Evolutionary conservation across 768 basidiomycete genomes (phyloP), one percentile per base, ranked within the genome.

Genomic region (Podaxis rugospora): DNA sequence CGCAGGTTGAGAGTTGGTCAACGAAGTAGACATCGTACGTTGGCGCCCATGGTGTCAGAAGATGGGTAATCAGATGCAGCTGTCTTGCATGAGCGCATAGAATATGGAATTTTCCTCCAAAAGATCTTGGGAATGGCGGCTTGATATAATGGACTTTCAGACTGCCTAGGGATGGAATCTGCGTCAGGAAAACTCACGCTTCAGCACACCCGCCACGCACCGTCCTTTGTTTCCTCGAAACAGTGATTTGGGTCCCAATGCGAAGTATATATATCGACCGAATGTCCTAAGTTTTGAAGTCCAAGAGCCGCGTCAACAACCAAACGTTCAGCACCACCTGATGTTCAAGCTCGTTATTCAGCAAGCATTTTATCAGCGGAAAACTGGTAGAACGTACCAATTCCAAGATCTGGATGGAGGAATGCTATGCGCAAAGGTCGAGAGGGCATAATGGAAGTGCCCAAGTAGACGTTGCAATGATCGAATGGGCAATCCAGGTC

Each of bases 251-350:
- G 82, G 67, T 99, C 89, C 71, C 97, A 95, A 68, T 97, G 86
- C 0, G 93, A 96, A 0, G 97, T 98, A 73, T 94, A 97, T 23
- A 98, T 84, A 66, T 90, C 86, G 16, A 99, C 90, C 0, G 80
- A 74, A 68, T 98, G 95, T 0, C 95, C 96, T 4, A 87, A 79
- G 7, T 81, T 76, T 71, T 98, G 92, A 11, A 99, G 76, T 6
- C 94, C 92, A 0, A 96, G 80, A 1, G 96, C 95, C 25, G 95
- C 93, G 71, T 99, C 96, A 21, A 98, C 95, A 4, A 98, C 89
- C 5, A 98, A 83, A 25, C 96, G 83, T 74, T 99, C 96, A 2
- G 96, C 96, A 18, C 96, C 96, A 65, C 96, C 95, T 98, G 67
- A 25, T 63, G 55, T 21, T 61, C 11, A 61, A 64, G 35, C 32